phyloP scores from a whole-genome alignment of 1,284 basidiomycete genomes.

The Ganoderma meredithae region DNA sequence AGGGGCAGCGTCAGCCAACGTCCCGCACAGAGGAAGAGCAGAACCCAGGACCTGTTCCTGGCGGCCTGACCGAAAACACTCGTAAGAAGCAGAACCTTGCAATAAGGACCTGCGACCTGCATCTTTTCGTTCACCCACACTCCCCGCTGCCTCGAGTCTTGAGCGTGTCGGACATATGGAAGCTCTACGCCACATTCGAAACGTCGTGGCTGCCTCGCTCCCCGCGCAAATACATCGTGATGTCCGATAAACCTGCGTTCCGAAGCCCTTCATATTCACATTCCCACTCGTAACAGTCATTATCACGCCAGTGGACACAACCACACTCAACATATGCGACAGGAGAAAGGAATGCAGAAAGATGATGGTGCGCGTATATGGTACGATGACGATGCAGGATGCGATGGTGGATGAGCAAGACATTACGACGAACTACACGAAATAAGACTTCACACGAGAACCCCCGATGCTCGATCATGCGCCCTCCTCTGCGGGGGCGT shows the following conservation, averaged over 20 bases:
- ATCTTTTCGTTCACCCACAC: not conserved
- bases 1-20: not conserved
- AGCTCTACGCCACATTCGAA: not conserved
- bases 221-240: not conserved
- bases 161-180: not conserved
- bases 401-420: constrained; percentile 35
- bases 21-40: not conserved
- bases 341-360: constrained; percentile 34
- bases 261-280: constrained; percentile 30
- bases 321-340: constrained; percentile 31
- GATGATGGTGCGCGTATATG: constrained; percentile 36
- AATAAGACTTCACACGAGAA: constrained; percentile 27
- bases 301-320: constrained; percentile 17
- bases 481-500: constrained; percentile 40
- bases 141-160: not conserved
- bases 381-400: constrained; percentile 35
- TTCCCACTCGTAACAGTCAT: constrained; percentile 20
- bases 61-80: not conserved
- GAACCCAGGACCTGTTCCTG: not conserved
- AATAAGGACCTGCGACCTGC: not conserved
- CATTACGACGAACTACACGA: constrained; percentile 34
- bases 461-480: constrained; percentile 34
- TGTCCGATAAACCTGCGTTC: constrained; percentile 21
- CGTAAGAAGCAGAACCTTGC: not conserved
- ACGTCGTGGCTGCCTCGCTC: not conserved